These are phyloP conservation scores for Lathyrus oleraceus DNA, from an alignment of 306 rosid genomes.

Conservation along the genomic window DNA sequence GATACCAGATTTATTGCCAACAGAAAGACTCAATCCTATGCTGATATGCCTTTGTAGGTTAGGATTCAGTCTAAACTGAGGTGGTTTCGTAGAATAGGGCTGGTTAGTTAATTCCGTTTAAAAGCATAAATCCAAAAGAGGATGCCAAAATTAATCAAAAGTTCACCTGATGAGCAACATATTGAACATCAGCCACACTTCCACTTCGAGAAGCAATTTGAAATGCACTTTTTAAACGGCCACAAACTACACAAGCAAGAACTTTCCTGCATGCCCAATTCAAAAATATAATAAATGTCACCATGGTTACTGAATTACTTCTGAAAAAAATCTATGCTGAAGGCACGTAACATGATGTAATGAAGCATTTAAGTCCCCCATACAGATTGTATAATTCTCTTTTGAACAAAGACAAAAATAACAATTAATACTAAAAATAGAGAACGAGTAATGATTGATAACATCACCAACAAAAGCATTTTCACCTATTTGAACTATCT, in stretches of 20 bases:
- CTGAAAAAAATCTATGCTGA: not conserved
- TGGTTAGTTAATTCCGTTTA: constrained; percentile 1
- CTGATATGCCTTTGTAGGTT: constrained; percentile 22
- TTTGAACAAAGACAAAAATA: constrained; percentile 4
- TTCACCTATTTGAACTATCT: not conserved
- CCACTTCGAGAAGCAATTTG: constrained; percentile 99
- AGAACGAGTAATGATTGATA: not conserved
- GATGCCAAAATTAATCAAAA: constrained; percentile 30
- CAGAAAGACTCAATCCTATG: constrained; percentile 11
- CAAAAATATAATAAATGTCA: constrained; percentile 35
- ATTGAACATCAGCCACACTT: constrained; percentile 98
- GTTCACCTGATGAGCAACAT: constrained; percentile 96
- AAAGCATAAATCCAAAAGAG: constrained; percentile 18
- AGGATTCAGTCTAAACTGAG: constrained; percentile 5
- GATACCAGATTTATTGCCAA: constrained; percentile 5
- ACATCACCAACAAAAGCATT: not conserved
- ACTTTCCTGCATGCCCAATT: constrained; percentile 76
- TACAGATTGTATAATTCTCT: constrained; percentile 2
- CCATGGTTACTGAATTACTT: constrained; percentile 5
- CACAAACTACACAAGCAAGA: constrained; percentile 98
- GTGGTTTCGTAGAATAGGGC: not conserved
- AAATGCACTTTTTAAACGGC: constrained; percentile 97
- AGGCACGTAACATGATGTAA: constrained; percentile 23
- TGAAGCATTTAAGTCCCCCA: constrained; percentile 2
- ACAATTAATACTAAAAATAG: not conserved